Base-by-base conservation (phyloP, 495 filamentous ascomycete species). In the Penicillium waksmanii region DNA sequence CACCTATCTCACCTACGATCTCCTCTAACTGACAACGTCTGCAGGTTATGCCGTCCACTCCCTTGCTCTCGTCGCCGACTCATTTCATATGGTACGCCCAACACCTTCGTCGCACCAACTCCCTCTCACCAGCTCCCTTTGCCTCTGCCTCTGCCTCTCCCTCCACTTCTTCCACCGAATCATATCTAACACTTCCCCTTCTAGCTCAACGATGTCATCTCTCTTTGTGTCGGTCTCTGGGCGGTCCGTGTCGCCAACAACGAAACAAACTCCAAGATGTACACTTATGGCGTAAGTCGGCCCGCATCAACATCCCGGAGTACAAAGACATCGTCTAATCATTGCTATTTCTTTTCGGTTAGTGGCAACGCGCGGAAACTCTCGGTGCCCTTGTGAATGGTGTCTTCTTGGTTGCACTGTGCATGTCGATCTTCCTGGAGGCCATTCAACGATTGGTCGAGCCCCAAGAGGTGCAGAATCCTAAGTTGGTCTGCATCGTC, bases 341-440 rank as follows among this genome's bases (percentile, higher is more conserved):
- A 23, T 53, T 73, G 53, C 72, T 71, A 42, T 67, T 78, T 1
- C 23, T 75, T 69, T 55, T 76, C 27, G 27, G 3, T 27, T 65
- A 93, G 82, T 98, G 93, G 92, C 88, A 97, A 82, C 90, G 96
- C 47, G 95, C 95, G n/a, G 95, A 98, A 81, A 97, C 96, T 17
- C 83, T 98, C 8, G 95, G 95, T 69, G 95, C 95, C 17, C 82
- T 97, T 51, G 87, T 97, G 67, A 98, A 98, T 65, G 95, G 96
- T 56, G 93, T 98, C 3, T 98, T 98, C 75, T 80, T 98, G 46
- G 92, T 98, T 65, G 95, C 95, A 0, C 82, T 98, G 17, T 98
- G 96, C 76, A 76, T 98, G 42, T 92, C 94, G 3, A 98, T 98
- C 65, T 92, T 98, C 69, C 82, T 98, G 54, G 95, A 98, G 71